Evolutionary conservation across 2,329 filamentous ascomycete genomes (phyloP), one percentile per base, ranked within the genome.

Genomic region (Ophiostoma himal-ulmi): DNA sequence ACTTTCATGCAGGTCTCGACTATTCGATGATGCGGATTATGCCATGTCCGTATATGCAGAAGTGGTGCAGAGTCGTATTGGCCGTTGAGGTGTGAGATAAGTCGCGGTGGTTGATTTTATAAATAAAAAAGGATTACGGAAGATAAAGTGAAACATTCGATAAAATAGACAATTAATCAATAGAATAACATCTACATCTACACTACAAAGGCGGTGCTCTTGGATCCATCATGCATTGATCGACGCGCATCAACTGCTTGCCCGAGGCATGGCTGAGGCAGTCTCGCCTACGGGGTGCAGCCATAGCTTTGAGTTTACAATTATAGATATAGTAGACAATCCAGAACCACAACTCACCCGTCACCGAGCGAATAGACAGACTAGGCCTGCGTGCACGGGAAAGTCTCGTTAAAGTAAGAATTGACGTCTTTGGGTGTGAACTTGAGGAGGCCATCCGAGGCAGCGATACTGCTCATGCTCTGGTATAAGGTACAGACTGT

Each of bases 21-120:
- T 22, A 54, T 8, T 22, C 11, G 6, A 54, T 54, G n/a, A 54
- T 22, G 13, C 3, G 26, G 48, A 57, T 26, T 39, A 68, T 68
- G 67, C 48, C 67, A 22, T 39, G 44, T 57, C 44, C 67, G 67
- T 68, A 20, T 57, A 68, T 26, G 65, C 22, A 70, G 30, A 30
- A 30, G 30, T 30, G 30, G 17, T 39, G 22, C 39, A 34, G 66
- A 22, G 84, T 86, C 20, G 79, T 81, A 81, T 89, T 90, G 36
- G 88, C 88, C 72, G 88, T 83, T 74, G 81, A 80, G 76, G 91
- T 91, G 75, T 91, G 26, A n/a, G 37, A 5, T 20, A 17, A 44
- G 30, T 44, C 41, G 5, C 17, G 41, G 41, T 30, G 30, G 30
- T 30, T 30, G 30, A 1, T 3, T 30, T 30, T 30, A 30, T 30